Base-by-base conservation (phyloP, 2,329 filamentous ascomycete species). In the Pyrenochaeta sp. region DNA sequence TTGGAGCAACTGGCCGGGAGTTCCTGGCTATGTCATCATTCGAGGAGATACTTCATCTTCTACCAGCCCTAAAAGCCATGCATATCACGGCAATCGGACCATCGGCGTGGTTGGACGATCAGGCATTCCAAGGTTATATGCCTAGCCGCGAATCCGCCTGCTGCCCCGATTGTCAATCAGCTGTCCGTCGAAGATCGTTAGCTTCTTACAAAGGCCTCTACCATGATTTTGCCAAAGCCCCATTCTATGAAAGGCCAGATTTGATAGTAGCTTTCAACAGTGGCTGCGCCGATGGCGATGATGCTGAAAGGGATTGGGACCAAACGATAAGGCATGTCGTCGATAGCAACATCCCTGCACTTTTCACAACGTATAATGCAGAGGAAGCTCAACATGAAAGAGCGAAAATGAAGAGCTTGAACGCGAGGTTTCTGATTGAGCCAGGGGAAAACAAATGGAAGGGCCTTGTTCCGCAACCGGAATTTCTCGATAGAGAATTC, bases 241-340 rank as follows among this genome's bases (percentile, higher is more conserved):
- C 58, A n/a, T 43, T 52, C 19, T 67, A 58, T 39, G 56, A 59
- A 39, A 56, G 52, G 45, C 60, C 65, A 2, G 62, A 65, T 54
- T 15, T 67, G n/a, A 51, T 61, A 8, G 65, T 67, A 1, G 37
- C 58, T 19, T 67, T 67, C 47, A 67, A 67, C 25, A 65, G 62
- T 34, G 58, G 65, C n/a, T 64, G 50, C 39, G 54, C 56, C 3
- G 60, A 67, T 50, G 60, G 60, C 6, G 60, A 64, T 27, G 62
- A 67, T 34, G 56, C 65, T 22, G 52, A 56, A 39, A 44, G 50
- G 10, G 58, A 62, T 43, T 67, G 65, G 62, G 59, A 54, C 13
- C 54, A 58, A 19, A 65, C 65, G 2, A 65, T 67, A n/a, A 39
- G 50, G n/a, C 13, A 50, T 13, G 32, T 67, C 43, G 45, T 64